phyloP scores from a whole-genome alignment of 225 moss, liverwort and hornwort genomes.

The Marchantia polymorpha region DNA sequence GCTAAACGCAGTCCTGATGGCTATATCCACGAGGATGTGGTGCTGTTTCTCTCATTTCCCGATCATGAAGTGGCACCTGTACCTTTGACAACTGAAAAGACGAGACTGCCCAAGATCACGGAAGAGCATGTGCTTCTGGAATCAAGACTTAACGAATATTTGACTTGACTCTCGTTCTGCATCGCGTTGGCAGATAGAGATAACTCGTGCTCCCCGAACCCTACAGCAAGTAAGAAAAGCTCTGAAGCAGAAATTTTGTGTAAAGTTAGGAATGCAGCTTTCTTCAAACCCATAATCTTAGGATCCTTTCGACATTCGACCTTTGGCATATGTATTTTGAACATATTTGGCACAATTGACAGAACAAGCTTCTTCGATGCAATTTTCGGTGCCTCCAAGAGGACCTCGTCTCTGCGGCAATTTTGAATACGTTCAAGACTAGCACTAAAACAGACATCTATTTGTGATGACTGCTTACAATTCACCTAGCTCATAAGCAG shows the following conservation, averaged over 20 bases:
- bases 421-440: too few species aligned
- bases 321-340: too few species aligned
- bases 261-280: neutral
- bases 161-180: neutral
- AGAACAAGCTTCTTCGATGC: too few species aligned
- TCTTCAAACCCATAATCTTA: neutral
- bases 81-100: neutral
- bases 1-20: neutral
- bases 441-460: too few species aligned
- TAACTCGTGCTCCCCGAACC: neutral
- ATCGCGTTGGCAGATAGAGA: neutral
- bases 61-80: neutral
- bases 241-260: neutral
- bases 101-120: neutral
- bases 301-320: neutral
- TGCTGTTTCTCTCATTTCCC: slow-evolving; percentile 5
- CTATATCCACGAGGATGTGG: neutral
- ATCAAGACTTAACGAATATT: neutral
- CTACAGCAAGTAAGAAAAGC: neutral
- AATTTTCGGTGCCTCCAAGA: too few species aligned
- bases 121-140: neutral
- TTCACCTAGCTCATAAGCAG: too few species aligned
- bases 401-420: too few species aligned
- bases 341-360: too few species aligned
- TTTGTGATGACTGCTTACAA: too few species aligned